Evolutionary conservation across 2,329 filamentous ascomycete species (phyloP).

Genomic region (Pseudocercospora eumusae): DNA sequence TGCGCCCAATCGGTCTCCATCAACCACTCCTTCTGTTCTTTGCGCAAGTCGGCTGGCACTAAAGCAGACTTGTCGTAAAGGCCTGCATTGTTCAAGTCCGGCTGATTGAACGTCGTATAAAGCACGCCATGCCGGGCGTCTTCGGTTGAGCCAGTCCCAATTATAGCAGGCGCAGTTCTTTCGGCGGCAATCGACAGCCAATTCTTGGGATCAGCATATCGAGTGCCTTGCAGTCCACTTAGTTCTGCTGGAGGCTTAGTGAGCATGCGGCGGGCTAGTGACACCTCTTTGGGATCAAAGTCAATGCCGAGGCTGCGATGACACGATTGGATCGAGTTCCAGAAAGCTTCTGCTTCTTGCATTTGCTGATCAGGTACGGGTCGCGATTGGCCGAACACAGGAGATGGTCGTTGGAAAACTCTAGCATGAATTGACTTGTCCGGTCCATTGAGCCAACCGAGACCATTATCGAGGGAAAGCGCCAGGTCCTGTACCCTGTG

Average conservation of each 20-base stretch:
- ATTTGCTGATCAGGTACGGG: slow-evolving; percentile 23
- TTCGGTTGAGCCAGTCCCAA: neutral
- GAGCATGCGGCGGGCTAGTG: slow-evolving; percentile 24
- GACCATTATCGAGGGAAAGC: slow-evolving; percentile 65
- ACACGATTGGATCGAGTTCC: slow-evolving; percentile 32
- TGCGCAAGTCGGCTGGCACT: slow-evolving; percentile 59
- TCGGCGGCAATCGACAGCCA: slow-evolving; percentile 29
- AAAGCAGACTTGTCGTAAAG: slow-evolving; percentile 41
- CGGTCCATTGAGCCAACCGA: slow-evolving; percentile 67
- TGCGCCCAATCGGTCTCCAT: slow-evolving; percentile 70
- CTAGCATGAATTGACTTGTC: slow-evolving; percentile 56
- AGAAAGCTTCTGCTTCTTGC: slow-evolving; percentile 32
- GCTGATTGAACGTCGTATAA: slow-evolving; percentile 35
- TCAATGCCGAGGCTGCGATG: slow-evolving; percentile 23
- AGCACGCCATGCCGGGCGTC: slow-evolving; percentile 35
- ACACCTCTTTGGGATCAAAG: slow-evolving; percentile 25
- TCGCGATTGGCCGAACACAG: slow-evolving; percentile 49
- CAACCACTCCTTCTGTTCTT: slow-evolving; percentile 68
- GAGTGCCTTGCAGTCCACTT: slow-evolving; percentile 24
- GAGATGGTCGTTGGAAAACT: slow-evolving; percentile 46
- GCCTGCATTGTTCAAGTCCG: slow-evolving; percentile 31
- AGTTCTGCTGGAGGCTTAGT: slow-evolving; percentile 21
- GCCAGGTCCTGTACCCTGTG: slow-evolving; percentile 62
- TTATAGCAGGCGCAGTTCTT: slow-evolving; percentile 13
- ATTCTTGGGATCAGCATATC: slow-evolving; percentile 24